These are phyloP conservation scores for Volutella citrinella DNA, from an alignment of 2,329 filamentous ascomycete species.

Conservation along the genomic window DNA sequence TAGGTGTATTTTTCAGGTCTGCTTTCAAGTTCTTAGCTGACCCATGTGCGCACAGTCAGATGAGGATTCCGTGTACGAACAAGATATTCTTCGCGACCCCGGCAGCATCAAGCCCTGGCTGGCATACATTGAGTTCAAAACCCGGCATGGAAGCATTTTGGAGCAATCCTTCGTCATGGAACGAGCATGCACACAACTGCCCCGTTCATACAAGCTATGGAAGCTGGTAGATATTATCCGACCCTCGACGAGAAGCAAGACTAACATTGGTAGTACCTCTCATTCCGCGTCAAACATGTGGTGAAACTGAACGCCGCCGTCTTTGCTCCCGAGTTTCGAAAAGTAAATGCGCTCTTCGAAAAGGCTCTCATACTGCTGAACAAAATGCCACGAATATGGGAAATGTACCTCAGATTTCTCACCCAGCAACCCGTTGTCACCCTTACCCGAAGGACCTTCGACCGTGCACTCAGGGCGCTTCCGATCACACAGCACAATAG, in stretches of 20 bases:
- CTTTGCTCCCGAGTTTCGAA: slow-evolving; percentile 78
- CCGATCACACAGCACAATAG: slow-evolving; percentile 94
- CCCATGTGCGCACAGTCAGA: slow-evolving; percentile 54
- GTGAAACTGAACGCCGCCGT: slow-evolving; percentile 78
- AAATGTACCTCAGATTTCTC: slow-evolving; percentile 91
- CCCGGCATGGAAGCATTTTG: slow-evolving; percentile 76
- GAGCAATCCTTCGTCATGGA: slow-evolving; percentile 89
- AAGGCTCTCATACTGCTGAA: slow-evolving; percentile 88
- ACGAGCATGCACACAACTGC: slow-evolving; percentile 83
- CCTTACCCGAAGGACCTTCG: slow-evolving; percentile 80
- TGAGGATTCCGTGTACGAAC: slow-evolving; percentile 93
- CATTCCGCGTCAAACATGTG: slow-evolving; percentile 78
- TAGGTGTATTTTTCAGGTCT: slow-evolving; percentile 27
- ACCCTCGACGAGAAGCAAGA: not conserved
- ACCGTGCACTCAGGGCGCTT: slow-evolving; percentile 84
- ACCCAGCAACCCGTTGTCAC: slow-evolving; percentile 91
- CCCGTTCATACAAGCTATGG: slow-evolving; percentile 97
- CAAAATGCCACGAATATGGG: slow-evolving; percentile 99
- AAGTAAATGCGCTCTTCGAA: slow-evolving; percentile 94
- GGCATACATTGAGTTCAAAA: slow-evolving; percentile 88
- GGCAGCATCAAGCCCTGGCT: slow-evolving; percentile 92
- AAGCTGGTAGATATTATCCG: slow-evolving; percentile 65
- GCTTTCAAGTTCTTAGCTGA: slow-evolving; percentile 19
- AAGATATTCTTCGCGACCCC: slow-evolving; percentile 84
- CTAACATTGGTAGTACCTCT: slow-evolving; percentile 63